These are phyloP conservation scores for Paraphaeosphaeria sporulosa DNA, from an alignment of 2,329 filamentous ascomycete species.

Conservation along the genomic window DNA sequence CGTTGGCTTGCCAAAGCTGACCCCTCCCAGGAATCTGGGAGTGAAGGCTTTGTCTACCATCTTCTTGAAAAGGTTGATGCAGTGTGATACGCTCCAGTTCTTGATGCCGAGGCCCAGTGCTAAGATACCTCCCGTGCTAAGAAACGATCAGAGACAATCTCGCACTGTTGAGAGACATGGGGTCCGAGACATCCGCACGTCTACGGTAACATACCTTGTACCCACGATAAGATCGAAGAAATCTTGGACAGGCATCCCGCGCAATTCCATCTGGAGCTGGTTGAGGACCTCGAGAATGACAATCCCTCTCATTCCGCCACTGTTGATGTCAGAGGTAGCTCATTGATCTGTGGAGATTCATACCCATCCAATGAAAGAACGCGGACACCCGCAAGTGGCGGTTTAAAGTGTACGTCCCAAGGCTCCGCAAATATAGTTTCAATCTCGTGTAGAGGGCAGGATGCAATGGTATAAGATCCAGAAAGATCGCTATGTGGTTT, in stretches of 20 bases:
- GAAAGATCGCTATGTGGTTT: background rate
- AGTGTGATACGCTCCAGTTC: slow-evolving; percentile 47
- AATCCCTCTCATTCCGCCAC: slow-evolving; percentile 35
- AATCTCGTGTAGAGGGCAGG: slow-evolving; percentile 38
- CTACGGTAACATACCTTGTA: slow-evolving; percentile 22
- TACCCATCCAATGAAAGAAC: slow-evolving; percentile 20
- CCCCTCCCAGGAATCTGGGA: slow-evolving; percentile 31
- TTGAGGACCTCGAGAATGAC: slow-evolving; percentile 55
- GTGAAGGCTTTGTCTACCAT: slow-evolving; percentile 54
- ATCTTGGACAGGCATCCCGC: slow-evolving; percentile 50
- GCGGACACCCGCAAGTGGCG: slow-evolving; percentile 24
- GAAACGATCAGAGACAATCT: background rate
- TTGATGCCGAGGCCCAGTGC: slow-evolving; percentile 52
- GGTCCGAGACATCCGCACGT: background rate
- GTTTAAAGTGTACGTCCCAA: slow-evolving; percentile 42
- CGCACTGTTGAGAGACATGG: background rate
- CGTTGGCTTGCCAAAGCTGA: slow-evolving; percentile 21
- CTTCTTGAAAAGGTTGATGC: slow-evolving; percentile 48
- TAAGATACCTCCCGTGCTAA: slow-evolving; percentile 54
- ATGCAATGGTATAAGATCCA: background rate
- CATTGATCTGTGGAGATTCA: background rate
- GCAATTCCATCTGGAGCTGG: slow-evolving; percentile 51
- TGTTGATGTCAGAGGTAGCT: background rate
- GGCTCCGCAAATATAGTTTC: slow-evolving; percentile 15
- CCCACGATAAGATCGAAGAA: slow-evolving; percentile 59